A percentile compares a stretch with the other conserved stretches of the same genome.
These are phyloP conservation scores for Benincasa hispida DNA, from an alignment of 306 rosid species.

Conservation along the genomic window DNA sequence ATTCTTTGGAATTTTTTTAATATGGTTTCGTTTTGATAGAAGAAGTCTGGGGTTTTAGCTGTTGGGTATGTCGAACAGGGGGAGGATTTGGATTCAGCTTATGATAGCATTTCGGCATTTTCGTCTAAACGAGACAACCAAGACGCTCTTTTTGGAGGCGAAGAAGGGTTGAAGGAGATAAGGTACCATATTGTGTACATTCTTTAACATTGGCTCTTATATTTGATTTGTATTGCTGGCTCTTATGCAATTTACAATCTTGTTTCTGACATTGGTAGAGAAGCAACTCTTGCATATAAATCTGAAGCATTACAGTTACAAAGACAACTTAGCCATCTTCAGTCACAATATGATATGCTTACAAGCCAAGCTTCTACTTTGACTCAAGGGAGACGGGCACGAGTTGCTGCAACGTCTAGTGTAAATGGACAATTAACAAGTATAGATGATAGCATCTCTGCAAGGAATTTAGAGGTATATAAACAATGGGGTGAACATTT, in stretches of 20 bases:
- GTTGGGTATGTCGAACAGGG: constrained; percentile 30
- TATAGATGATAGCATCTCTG: constrained; percentile 74
- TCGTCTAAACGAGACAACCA: constrained; percentile 72
- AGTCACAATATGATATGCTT: constrained; percentile 77
- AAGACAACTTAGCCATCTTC: constrained; percentile 59
- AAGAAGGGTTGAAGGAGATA: constrained; percentile 82
- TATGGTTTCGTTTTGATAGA: neutral
- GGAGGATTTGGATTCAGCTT: constrained; percentile 86
- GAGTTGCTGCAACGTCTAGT: constrained; percentile 86
- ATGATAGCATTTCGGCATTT: constrained; percentile 80
- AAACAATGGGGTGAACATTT: neutral
- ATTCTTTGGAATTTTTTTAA: neutral
- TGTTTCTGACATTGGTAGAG: constrained; percentile 31
- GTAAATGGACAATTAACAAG: constrained; percentile 76
- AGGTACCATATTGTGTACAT: constrained; percentile 19
- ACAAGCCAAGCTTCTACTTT: constrained; percentile 64
- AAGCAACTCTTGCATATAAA: constrained; percentile 60
- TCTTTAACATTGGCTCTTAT: neutral
- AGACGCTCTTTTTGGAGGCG: constrained; percentile 76
- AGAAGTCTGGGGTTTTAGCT: neutral
- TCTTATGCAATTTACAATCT: neutral
- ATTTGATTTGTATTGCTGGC: neutral
- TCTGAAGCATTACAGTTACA: constrained; percentile 70
- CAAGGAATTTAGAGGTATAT: constrained; percentile 71
- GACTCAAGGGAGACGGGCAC: constrained; percentile 85